Evolutionary conservation across 306 rosid species (phyloP), one percentile per base, ranked within the genome.

Genomic region (Luffa aegyptiaca): DNA sequence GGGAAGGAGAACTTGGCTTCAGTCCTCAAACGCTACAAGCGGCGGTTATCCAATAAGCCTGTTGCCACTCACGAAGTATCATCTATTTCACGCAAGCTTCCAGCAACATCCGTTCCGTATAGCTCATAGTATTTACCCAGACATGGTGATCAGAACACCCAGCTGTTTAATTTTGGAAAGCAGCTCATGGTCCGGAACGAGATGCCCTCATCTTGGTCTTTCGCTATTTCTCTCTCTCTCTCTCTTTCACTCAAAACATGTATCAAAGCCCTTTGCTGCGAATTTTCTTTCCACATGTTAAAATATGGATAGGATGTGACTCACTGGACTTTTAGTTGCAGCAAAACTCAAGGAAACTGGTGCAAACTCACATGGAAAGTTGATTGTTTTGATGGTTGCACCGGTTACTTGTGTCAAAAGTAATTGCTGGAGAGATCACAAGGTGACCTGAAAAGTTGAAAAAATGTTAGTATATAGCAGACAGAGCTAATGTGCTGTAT

Each of bases 21-120:
- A 26, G 99, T 96, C 75, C 97, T 96, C 80, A 96, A 96, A 86
- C 93, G 99, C 49, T 96, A 93, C 86, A 93, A 87, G 89, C 92
- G 97, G 2, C 86, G 97, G 48, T 83, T 96, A 80, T 86, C 96
- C 77, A 89, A 82, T 87, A 93, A 90, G 76, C 75, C 91, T 0
- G 79, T 76, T 70, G 86, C 84, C 78, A 81, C 85, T 79, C 85
- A 61, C 0, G 91, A 88, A 74, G 61, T 74, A 48, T 74, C 78
- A 45, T 66, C 85, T 18, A 84, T 81, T 70, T 84, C 87, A 1
- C 88, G 92, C 75, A 91, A 90, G 93, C 83, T 79, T 63, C 62
- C 81, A 26, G 33, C 88, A 44, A 18, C 88, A 10, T 82, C 91
- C 36, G 80, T 86, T 31, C 77, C 93, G 21, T 87, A 85, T 80